Evolutionary conservation across 139 green algal species (phyloP).

Genomic region (Coelastrella sp.): DNA sequence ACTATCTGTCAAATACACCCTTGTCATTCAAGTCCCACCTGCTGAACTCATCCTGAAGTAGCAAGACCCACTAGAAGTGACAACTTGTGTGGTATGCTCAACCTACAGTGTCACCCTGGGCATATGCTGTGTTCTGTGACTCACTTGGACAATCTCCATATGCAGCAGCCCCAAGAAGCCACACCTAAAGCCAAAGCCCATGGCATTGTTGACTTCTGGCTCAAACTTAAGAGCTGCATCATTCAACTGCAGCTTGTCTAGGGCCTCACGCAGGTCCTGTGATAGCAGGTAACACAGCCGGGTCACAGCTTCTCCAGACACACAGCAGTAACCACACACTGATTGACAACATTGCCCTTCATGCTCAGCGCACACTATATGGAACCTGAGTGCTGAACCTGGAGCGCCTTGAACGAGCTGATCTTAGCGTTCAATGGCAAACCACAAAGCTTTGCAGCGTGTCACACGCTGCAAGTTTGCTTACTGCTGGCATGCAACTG

Average conservation of each 20-base stretch:
- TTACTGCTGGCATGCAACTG: not conserved
- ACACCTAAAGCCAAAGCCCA: constrained; percentile 98
- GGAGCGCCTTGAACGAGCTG: too few relatives aligned
- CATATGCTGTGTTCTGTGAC: constrained; percentile 15
- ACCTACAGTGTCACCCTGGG: not conserved
- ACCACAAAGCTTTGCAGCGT: not conserved
- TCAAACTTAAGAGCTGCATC: constrained; percentile 95
- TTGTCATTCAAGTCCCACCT: too few relatives aligned
- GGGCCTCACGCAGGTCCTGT: constrained; percentile 91
- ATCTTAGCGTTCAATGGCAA: too few relatives aligned
- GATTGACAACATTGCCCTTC: too few relatives aligned
- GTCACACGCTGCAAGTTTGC: not conserved
- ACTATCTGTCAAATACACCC: too few relatives aligned
- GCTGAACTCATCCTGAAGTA: too few relatives aligned
- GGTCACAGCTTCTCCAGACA: too few relatives aligned
- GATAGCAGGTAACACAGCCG: constrained; percentile 34
- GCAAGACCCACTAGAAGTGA: not conserved
- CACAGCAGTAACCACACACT: too few relatives aligned
- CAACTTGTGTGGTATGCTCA: not conserved
- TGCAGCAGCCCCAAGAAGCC: constrained; percentile 98
- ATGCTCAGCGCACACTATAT: too few relatives aligned
- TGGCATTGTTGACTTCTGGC: constrained; percentile 91
- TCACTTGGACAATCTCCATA: constrained; percentile 97
- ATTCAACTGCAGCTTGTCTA: constrained; percentile 99
- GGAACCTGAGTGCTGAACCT: too few relatives aligned